Base-by-base conservation (phyloP, 495 filamentous ascomycete genomes). In the Talaromyces borbonicus region DNA sequence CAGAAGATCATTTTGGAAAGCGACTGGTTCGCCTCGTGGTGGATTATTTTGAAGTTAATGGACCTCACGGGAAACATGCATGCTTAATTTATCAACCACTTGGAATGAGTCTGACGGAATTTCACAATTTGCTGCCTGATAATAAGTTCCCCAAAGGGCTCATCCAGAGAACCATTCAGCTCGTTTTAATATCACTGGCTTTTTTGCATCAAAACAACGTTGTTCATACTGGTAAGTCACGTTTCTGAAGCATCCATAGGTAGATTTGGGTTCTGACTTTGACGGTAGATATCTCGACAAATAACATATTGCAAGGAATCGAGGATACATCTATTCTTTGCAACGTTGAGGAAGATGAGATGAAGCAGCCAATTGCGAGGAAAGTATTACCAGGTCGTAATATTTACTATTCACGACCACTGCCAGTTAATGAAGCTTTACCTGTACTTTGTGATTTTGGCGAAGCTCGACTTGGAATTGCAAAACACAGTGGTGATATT, bases 201-300 rank as follows among this genome's bases (percentile, higher is more conserved):
- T 35, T 7, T 16, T 15, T 5, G 31, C 71, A 74, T 52, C 56
- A 55, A 0, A 62, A 59, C 39, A 32, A 63, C 8, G 35, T 66
- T 27, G 60, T 72, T 9, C 72, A 78, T 46, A 69, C 69, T 24
- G 74, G 68, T 72, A 57, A 29, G 38, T 22, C 11, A 35, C 18
- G 31, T 35, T 35, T 9, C 31, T 35, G 7, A 35, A 7, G 31
- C 9, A 35, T 9, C 14, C 9, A 35, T 35, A 16, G 31, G 14
- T 12, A 6, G 26, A n/a, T n/a, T n/a, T n/a, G n/a, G n/a, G n/a
- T n/a, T n/a, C 26, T 29, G 26, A 29, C 26, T 11, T 11, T 29
- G 26, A 29, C 26, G 26, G 11, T 35, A 44, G 41, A 44, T 31
- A 31, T 44, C 14, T 27, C 8, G 20, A 4, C 41, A 6, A 52